These are phyloP conservation scores for Penicillium sp. DNA, from an alignment of 2,329 filamentous ascomycete species.

Conservation along the genomic window DNA sequence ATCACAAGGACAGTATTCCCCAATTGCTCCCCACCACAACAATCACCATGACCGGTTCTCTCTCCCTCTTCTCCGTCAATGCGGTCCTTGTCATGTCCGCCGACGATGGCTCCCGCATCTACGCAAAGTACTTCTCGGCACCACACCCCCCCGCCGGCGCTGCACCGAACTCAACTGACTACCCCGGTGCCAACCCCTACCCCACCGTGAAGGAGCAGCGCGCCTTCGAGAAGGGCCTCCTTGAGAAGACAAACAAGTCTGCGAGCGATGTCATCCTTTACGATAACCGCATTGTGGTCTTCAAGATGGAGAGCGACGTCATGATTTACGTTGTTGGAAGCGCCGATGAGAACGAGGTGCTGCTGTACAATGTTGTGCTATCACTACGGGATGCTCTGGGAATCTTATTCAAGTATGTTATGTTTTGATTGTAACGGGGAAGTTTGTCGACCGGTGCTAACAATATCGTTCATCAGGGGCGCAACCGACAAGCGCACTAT, in stretches of 20 bases:
- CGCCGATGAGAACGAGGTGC: conserved; percentile 92
- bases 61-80: conserved; percentile 74
- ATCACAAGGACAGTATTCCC: conserved; percentile 2
- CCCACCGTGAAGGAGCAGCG: conserved; percentile 90
- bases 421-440: conserved; percentile 25
- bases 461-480: conserved; percentile 59
- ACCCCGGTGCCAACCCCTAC: conserved; percentile 73
- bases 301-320: conserved; percentile 96
- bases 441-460: conserved; percentile 14
- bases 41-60: conserved; percentile 66
- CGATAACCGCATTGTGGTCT: conserved; percentile 93
- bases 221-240: conserved; percentile 90
- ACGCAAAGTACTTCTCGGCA: conserved; percentile 86
- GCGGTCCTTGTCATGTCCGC: conserved; percentile 76
- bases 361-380: conserved; percentile 91
- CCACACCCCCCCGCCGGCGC: conserved; percentile 65
- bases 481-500: conserved; percentile 97
- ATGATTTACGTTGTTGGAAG: conserved; percentile 94
- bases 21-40: conserved; percentile 16
- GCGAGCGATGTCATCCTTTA: conserved; percentile 95
- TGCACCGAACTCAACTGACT: conserved; percentile 57
- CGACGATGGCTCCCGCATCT: conserved; percentile 87
- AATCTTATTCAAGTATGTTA: conserved; percentile 81
- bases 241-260: conserved; percentile 95
- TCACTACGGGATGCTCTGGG: conserved; percentile 88